Base-by-base conservation (phyloP, 75 land plant genomes). In the Pinus albicaulis region DNA sequence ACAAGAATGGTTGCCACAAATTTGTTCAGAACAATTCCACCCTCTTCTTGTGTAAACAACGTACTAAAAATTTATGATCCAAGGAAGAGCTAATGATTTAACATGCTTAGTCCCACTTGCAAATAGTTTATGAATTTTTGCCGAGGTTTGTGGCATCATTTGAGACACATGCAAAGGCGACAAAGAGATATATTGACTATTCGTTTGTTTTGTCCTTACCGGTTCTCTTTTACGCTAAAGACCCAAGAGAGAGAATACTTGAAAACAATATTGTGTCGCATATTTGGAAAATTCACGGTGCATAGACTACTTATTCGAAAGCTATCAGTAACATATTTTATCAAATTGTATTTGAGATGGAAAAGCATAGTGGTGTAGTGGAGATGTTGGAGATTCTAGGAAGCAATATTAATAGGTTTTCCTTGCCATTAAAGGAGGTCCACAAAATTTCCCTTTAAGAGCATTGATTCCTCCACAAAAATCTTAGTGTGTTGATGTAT, bases 241-340 rank as follows among this genome's bases (percentile, higher is more conserved):
- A 84, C 57, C 80, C 85, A n/a, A n/a, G n/a, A n/a, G n/a, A n/a
- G n/a, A n/a, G n/a, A n/a, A n/a, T n/a, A n/a, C n/a, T n/a, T n/a
- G 76, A 88, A 88, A 74, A 88, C 85, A 15, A 78, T 88, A 31
- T 75, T 88, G 71, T 88, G 86, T 62, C 82, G 88, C 8, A 82
- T 88, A 12, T 89, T 87, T 73, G 89, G 86, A 0, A 84, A 84
- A 41, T 84, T 84, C 80, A 72, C 85, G 90, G 85, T 88, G 5
- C 90, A 88, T 60, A 80, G 89, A 0, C 91, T 86, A 12, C 87
- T 83, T 64, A 83, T 89, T n/a, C 69, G 91, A 83, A 83, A 58
- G 85, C 90, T 44, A 85, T 90, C 65, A 90, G 85, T 70, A 90
- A 90, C 57, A 90, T 87, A 52, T 85, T 90, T 74, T 90, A 84